These are phyloP conservation scores for Elsinoe australis DNA, from an alignment of 2,329 filamentous ascomycete genomes.

Conservation along the genomic window DNA sequence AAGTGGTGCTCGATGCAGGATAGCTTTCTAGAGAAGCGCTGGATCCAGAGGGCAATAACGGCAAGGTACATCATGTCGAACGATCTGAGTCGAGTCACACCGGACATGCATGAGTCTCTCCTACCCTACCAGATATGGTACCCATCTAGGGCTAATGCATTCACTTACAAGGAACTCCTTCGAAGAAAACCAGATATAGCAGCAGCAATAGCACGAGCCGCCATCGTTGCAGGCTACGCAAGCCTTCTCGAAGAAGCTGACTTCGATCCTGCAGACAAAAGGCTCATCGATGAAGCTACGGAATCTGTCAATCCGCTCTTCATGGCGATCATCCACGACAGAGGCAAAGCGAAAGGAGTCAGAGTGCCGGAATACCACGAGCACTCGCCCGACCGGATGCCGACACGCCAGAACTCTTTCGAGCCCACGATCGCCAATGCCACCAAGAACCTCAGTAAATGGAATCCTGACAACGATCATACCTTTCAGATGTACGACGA, in stretches of 20 bases:
- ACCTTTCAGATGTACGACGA: neutral
- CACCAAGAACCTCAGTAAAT: neutral
- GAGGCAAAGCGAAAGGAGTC: too few relatives aligned
- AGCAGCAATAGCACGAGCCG: constrained; percentile 20
- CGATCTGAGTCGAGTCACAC: constrained; percentile 23
- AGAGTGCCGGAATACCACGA: neutral
- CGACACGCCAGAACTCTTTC: neutral
- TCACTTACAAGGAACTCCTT: constrained; percentile 19
- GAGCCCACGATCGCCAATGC: neutral
- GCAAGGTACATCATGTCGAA: constrained; percentile 31
- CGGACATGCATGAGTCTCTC: neutral
- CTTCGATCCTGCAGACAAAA: neutral
- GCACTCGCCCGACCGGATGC: neutral
- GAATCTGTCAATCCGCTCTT: neutral
- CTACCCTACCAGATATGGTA: constrained; percentile 23
- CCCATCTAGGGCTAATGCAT: constrained; percentile 17
- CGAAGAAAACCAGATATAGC: constrained; percentile 19
- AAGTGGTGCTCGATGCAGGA: constrained; percentile 27
- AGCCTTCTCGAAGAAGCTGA: constrained; percentile 19
- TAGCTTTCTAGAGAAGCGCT: neutral
- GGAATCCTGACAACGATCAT: neutral
- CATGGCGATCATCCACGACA: neutral
- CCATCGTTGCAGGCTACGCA: constrained; percentile 20
- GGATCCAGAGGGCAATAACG: constrained; percentile 21
- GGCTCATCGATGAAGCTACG: neutral